These are phyloP conservation scores for Albizia julibrissin DNA, from an alignment of 306 rosid species.

Conservation along the genomic window DNA sequence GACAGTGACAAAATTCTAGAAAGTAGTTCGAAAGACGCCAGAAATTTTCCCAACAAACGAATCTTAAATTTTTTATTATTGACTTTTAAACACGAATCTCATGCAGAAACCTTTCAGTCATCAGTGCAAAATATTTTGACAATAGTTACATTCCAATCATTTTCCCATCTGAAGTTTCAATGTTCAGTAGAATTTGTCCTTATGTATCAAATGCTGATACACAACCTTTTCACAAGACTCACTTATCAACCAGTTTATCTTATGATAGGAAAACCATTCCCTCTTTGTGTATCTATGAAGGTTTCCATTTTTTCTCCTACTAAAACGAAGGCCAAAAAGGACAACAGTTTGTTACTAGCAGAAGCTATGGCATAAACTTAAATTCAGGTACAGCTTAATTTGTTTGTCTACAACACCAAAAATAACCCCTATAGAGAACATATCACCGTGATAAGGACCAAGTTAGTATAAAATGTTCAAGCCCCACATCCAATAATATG, in stretches of 20 bases:
- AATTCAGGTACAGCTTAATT: conserved; percentile 1
- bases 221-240: conserved; percentile 18
- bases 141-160: conserved; percentile 14
- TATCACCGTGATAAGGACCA: neutral
- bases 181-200: conserved; percentile 13
- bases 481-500: neutral
- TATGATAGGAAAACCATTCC: conserved; percentile 29
- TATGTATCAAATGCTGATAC: neutral
- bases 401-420: neutral
- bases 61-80: conserved; percentile 15
- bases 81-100: conserved; percentile 20
- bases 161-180: conserved; percentile 5
- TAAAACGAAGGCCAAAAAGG: neutral
- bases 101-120: conserved; percentile 24
- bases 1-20: conserved; percentile 3
- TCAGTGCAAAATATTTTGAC: conserved; percentile 5
- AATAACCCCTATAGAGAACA: neutral
- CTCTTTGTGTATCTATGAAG: neutral
- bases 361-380: conserved; percentile 15
- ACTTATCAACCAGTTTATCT: conserved; percentile 6
- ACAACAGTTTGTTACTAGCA: conserved; percentile 10
- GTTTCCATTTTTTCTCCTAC: neutral
- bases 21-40: neutral
- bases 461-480: neutral
- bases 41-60: conserved; percentile 23